Evolutionary conservation across 2,329 filamentous ascomycete genomes (phyloP).

Genomic region (Helotiales sp.): DNA sequence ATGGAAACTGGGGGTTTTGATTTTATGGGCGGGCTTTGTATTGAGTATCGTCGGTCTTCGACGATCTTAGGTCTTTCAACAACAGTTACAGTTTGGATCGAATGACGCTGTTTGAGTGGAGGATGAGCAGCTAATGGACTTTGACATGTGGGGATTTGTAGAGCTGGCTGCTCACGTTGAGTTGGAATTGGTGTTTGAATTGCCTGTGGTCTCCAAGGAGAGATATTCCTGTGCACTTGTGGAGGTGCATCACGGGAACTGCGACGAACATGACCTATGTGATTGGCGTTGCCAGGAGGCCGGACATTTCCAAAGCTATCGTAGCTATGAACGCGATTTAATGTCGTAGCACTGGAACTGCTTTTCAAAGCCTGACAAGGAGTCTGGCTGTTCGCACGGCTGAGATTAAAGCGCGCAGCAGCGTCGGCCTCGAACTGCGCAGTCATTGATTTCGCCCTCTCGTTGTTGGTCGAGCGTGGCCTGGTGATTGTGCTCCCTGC

Average conservation of each 20-base stretch:
- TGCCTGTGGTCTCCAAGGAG: background rate
- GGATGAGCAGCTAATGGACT: background rate
- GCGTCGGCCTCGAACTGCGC: constrained; percentile 25
- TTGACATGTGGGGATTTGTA: background rate
- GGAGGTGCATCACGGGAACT: constrained; percentile 1
- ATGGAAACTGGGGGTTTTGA: constrained; percentile 6
- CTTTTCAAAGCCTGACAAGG: constrained; percentile 4
- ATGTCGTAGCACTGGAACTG: background rate
- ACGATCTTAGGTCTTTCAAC: no score
- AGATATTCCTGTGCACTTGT: background rate
- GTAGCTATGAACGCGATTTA: constrained; percentile 19
- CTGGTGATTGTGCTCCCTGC: constrained; percentile 6
- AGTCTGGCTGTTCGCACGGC: constrained; percentile 4
- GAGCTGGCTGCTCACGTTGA: background rate
- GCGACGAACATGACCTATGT: background rate
- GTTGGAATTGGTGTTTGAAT: background rate
- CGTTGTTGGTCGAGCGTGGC: background rate
- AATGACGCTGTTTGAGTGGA: background rate
- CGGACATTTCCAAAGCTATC: constrained; percentile 10
- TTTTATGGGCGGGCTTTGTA: no score
- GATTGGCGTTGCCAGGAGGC: background rate
- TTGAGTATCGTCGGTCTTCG: no score
- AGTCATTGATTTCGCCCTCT: constrained; percentile 27
- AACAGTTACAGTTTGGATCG: background rate
- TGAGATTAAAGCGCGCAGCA: constrained; percentile 15